Evolutionary conservation across 352 stramenopile species (phyloP).

Genomic region (Pythium biforme): DNA sequence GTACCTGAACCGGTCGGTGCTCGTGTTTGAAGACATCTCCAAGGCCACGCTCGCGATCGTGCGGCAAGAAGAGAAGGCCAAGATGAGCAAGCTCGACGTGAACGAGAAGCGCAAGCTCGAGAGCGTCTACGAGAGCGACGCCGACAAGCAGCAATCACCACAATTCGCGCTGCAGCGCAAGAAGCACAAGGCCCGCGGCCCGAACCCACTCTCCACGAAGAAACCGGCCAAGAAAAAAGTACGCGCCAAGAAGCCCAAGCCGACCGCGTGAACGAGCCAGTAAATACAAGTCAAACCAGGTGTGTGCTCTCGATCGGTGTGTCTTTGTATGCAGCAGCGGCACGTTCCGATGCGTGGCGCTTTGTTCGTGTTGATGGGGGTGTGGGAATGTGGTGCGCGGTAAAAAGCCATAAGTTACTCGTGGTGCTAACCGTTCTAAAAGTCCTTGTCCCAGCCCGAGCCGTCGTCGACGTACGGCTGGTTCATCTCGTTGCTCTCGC

Average conservation of each 20-base stretch:
- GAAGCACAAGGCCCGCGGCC: slow-evolving; percentile 61
- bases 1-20: slow-evolving; percentile 84
- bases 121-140: slow-evolving; percentile 29
- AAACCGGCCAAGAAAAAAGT: slow-evolving; percentile 79
- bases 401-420: neutral
- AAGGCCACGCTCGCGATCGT: slow-evolving; percentile 75
- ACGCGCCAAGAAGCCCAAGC: slow-evolving; percentile 73
- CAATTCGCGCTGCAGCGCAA: slow-evolving; percentile 32
- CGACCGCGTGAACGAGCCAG: neutral
- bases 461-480: slow-evolving; percentile 60
- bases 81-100: slow-evolving; percentile 62
- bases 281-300: neutral
- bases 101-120: slow-evolving; percentile 82
- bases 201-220: slow-evolving; percentile 79
- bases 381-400: neutral
- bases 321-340: neutral
- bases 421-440: slow-evolving; percentile 39
- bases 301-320: neutral
- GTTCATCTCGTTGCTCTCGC: slow-evolving; percentile 46
- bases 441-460: slow-evolving; percentile 79
- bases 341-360: slow-evolving; percentile 18
- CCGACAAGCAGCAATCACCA: slow-evolving; percentile 17
- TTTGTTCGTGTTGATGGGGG: neutral
- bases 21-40: slow-evolving; percentile 87
- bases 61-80: slow-evolving; percentile 72